A percentile compares a stretch with the other conserved stretches of the same genome.
Conservation (phyloP, 2,329 filamentous ascomycete species). For the Amauroascus niger region DNA sequence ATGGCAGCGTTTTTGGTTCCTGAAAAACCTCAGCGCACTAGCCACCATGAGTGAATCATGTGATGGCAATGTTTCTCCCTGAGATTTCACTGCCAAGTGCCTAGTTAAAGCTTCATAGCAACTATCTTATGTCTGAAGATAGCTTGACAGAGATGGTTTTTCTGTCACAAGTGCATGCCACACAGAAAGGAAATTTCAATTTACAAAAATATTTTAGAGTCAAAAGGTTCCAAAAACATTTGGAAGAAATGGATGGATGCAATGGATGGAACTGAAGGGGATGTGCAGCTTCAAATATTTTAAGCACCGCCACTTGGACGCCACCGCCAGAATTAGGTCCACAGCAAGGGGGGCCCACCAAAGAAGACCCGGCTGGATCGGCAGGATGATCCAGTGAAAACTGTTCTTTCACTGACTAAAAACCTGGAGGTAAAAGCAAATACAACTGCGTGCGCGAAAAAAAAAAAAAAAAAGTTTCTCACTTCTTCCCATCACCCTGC, state of each 20-base stretch:
- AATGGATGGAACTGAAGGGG: too few species aligned
- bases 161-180: too few species aligned
- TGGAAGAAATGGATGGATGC: too few species aligned
- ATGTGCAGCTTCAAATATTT: neutral
- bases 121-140: too few species aligned
- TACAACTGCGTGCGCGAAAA: neutral
- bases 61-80: neutral
- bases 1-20: neutral
- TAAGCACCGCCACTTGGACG: slow-evolving; percentile 3
- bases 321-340: slow-evolving; percentile 9
- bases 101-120: too few species aligned
- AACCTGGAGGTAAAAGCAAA: slow-evolving; percentile 3
- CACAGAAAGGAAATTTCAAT: too few species aligned
- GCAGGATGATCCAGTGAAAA: slow-evolving; percentile 6
- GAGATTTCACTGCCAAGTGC: too few species aligned
- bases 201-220: too few species aligned
- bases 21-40: neutral
- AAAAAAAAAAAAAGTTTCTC: slow-evolving; percentile 11
- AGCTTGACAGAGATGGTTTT: too few species aligned
- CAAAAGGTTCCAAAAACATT: too few species aligned
- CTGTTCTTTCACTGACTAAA: slow-evolving; percentile 3
- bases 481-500: neutral
- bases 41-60: neutral
- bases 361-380: slow-evolving; percentile 7
- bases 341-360: neutral